Evolutionary conservation across 2,329 filamentous ascomycete species (phyloP), one percentile per base, ranked within the genome.

Genomic region (Penicillium frequentans): DNA sequence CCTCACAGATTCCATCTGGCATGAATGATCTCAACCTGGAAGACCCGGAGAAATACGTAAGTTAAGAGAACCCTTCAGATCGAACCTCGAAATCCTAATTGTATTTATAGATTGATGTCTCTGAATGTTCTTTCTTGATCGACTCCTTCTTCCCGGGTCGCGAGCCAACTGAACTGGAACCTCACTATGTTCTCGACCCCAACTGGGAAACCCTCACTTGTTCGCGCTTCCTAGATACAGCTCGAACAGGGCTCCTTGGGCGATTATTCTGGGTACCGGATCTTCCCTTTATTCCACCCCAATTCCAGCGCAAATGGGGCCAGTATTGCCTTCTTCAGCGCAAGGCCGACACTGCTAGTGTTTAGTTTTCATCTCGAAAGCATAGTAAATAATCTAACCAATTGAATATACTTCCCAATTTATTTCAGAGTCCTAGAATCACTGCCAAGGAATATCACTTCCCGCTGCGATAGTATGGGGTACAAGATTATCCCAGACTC

Each of bases 1-100:
- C 93, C 1, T 96, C 91, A 86, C 78, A 90, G 55, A 84, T 89
- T 1, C 90, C 95, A 0, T 78, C 81, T 49, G 93, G 93, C 3
- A 91, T 99, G 86, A 99, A 99, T 71, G 91, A 96, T 71, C 84
- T 86, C 61, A 99, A 99, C 68, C 80, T 87, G 63, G 93, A 97
- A 73, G 95, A 99, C 71, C 72, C 83, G 59, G 84, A 86, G 57
- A 99, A 98, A 84, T 96, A 98, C 72, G 89, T 87, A 70, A 77
- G 84, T 72, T 3, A 10, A 23, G 2, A 3, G 5, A 50, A 6
- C 13, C 16, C 29, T 16, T 29, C 31, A 16, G 44, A 10, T 50
- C 27, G 21, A 6, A 13, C 39, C 33, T 44, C 23, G 7, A 33
- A 13, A 42, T 52, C 35, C 57, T 64, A 43, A 67, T 56, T 35